Base-by-base conservation (phyloP, 306 rosid genomes). In the Pterocarpus macrocarpus region DNA sequence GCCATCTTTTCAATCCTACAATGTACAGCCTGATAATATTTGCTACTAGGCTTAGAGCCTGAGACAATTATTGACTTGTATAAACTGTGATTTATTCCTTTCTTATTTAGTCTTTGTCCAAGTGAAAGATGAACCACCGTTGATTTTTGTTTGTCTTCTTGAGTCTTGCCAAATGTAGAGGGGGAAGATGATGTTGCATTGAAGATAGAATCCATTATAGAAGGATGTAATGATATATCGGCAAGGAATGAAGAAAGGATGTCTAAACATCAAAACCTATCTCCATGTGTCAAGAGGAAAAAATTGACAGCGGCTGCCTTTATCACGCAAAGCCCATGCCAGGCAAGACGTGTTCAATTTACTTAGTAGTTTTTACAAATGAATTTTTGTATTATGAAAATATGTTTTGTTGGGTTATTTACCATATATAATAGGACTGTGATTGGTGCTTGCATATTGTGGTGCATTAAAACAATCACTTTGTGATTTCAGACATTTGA, bases 121-220 rank as follows among this genome's bases (percentile, higher is more conserved):
- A 66, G 81, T 61, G 62, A 79, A 61, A 53, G 38, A 76, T 66
- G 47, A 38, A 41, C 50, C 55, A 4, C 59, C 69, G 64, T 36
- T 71, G 73, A 52, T 80, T 81, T 49, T 66, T 69, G 67, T 49
- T 41, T 55, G 63, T 61, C 30, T 77, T 53, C 55, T 13, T 49
- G n/a, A 3, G 69, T 77, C 75, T 82, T 83, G 70, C 76, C 82
- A 67, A 64, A 75, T 28, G 71, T 80, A 90, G 97, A 85, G 64
- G 86, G 86, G 69, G 90, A 90, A 79, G 95, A 88, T 80, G 86
- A 86, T 80, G 85, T 89, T 39, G 88, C 75, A 58, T 61, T 83
- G 35, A 87, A 85, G 90, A 76, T 94, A 65, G 97, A 94, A 45
- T 79, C 91, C 75, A 76, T 92, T n/a, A 73, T 90, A 50, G 96